These are phyloP conservation scores for Lepidium sativum DNA, from an alignment of 345 rosid species.

Conservation along the genomic window DNA sequence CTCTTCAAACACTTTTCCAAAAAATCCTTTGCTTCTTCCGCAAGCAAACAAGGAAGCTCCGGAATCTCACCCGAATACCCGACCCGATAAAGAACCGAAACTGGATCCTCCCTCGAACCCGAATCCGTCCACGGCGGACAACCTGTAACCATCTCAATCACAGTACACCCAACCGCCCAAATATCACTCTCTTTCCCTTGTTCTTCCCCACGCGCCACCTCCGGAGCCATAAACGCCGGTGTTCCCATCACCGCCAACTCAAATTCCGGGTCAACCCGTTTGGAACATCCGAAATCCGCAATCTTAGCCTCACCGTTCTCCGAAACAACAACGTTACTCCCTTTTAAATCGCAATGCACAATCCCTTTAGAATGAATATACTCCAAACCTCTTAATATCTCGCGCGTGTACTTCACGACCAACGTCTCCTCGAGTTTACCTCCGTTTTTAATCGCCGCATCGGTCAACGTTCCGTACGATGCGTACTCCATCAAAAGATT, in stretches of 20 bases:
- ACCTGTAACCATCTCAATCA: conserved; percentile 79
- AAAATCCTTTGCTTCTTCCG: conserved; percentile 49
- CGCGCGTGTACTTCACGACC: conserved; percentile 39
- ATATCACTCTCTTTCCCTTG: conserved; percentile 58
- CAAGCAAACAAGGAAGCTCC: conserved; percentile 38
- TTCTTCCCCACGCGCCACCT: conserved; percentile 72
- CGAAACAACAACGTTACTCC: conserved; percentile 49
- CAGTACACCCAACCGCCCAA: conserved; percentile 77
- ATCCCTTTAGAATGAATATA: conserved; percentile 51
- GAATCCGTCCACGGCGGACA: conserved; percentile 36
- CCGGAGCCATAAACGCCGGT: conserved; percentile 83
- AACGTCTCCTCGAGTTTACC: conserved; percentile 39
- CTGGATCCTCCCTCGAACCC: conserved; percentile 23
- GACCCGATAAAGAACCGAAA: conserved; percentile 37
- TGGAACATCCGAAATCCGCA: conserved; percentile 77
- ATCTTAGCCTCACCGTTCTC: conserved; percentile 42
- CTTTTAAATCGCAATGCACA: conserved; percentile 75
- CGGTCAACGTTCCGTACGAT: conserved; percentile 44
- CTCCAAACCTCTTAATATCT: conserved; percentile 40
- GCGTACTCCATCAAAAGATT: conserved; percentile 67
- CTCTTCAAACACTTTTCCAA: conserved; percentile 46
- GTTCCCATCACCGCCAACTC: conserved; percentile 38
- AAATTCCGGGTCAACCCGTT: conserved; percentile 21
- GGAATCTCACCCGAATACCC: conserved; percentile 40
- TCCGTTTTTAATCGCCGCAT: conserved; percentile 29